phyloP scores from a whole-genome alignment of 768 basidiomycete genomes.

The Paxillus ammoniavirescens region DNA sequence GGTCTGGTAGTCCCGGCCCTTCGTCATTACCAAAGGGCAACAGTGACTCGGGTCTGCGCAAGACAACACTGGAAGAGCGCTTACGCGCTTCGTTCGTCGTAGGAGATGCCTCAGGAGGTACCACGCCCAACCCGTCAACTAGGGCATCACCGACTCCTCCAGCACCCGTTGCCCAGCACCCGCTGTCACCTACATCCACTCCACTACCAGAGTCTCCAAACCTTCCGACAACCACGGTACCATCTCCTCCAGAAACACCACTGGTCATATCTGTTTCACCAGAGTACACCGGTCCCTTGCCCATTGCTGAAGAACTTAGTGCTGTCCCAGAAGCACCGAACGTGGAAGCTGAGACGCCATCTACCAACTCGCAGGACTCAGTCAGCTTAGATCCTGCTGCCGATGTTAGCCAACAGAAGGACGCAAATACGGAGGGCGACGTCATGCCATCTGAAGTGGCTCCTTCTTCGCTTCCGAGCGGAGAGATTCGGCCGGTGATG shows the following conservation, averaged over 20 bases:
- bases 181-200: constrained; percentile 42
- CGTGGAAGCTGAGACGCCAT: not conserved
- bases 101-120: constrained; percentile 50
- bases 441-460: not conserved
- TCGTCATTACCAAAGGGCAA: constrained; percentile 14
- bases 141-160: constrained; percentile 41
- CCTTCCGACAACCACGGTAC: not conserved
- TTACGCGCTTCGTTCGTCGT: constrained; percentile 63
- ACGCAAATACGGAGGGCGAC: not conserved
- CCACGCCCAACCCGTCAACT: constrained; percentile 41
- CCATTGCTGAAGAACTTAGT: not conserved
- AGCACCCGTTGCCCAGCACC: constrained; percentile 27
- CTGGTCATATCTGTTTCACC: not conserved
- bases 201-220: constrained; percentile 44
- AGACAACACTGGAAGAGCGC: constrained; percentile 72
- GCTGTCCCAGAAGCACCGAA: not conserved
- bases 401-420: not conserved
- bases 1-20: constrained; percentile 25
- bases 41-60: constrained; percentile 33
- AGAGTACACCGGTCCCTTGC: not conserved
- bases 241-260: not conserved
- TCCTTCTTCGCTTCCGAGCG: not conserved
- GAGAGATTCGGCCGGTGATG: not conserved
- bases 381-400: not conserved
- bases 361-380: not conserved